phyloP scores from a whole-genome alignment of 441 rosid species.

The Jatropha podagrica region DNA sequence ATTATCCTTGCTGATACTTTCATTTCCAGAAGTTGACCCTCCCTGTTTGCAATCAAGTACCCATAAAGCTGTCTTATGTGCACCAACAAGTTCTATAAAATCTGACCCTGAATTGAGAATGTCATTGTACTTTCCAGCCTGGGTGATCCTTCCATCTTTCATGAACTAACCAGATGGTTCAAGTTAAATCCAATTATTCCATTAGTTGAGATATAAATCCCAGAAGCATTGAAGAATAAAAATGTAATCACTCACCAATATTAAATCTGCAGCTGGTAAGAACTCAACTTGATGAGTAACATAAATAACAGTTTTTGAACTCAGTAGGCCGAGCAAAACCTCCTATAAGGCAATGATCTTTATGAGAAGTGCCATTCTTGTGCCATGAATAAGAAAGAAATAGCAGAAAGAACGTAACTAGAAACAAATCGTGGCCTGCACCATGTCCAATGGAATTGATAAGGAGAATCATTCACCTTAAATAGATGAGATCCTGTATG shows the following conservation, averaged over 20 bases:
- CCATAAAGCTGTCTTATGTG: conserved; percentile 69
- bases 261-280: conserved; percentile 62
- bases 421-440: background rate
- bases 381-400: background rate
- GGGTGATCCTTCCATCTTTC: conserved; percentile 82
- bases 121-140: conserved; percentile 78
- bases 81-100: conserved; percentile 86
- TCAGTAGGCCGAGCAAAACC: conserved; percentile 52
- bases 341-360: conserved; percentile 35
- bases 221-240: background rate
- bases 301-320: conserved; percentile 54
- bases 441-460: background rate
- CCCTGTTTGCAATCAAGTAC: conserved; percentile 46
- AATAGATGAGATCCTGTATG: conserved; percentile 88
- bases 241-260: conserved; percentile 44
- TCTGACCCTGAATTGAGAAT: conserved; percentile 70
- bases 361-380: background rate
- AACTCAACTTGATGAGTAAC: conserved; percentile 77
- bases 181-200: conserved; percentile 5
- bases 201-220: conserved; percentile 8
- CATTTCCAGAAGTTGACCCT: conserved; percentile 32
- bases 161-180: conserved; percentile 52
- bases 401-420: background rate
- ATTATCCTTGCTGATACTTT: conserved; percentile 26
- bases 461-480: too few relatives aligned